Evolutionary conservation across 345 rosid genomes (phyloP), one percentile per base, ranked within the genome.

Genomic region (Xanthoceras sorbifolium): DNA sequence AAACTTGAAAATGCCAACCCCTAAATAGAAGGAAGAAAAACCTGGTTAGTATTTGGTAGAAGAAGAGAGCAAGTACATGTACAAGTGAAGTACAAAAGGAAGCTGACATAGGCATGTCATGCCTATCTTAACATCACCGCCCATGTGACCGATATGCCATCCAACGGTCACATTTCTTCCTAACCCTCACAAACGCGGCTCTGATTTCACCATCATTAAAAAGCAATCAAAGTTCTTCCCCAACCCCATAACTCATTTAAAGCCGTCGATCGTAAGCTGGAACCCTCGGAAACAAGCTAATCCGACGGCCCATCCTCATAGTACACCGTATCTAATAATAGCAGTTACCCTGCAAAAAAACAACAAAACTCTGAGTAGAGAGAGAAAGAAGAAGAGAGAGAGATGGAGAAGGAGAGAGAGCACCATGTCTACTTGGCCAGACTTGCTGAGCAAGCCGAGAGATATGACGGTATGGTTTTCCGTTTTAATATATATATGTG

Each of bases 371-470:
- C 44, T 15, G 7, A 54, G 40, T 42, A 23, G 36, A 25, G 29
- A 57, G 74, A 67, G 65, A 42, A 46, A 22, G 42, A 29, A 54
- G 15, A 36, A 54, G 23, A 40, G 76, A 68, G n/a, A 68, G 73
- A 64, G 61, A 93, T 93, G 98, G 98, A 89, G 90, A 92, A 83
- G 76, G 98, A 90, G 82, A 90, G 98, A 73, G 98, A 90, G 85
- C 90, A 85, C 54, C 91, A 74, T 63, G 95, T 93, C 54, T 93
- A 93, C 91, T 81, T 79, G 88, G 98, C 98, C 10, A 90, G 88
- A 76, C 95, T 93, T 67, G 93, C 95, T 7, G 97, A 93, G 92
- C 97, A 93, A 84, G 96, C 98, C 42, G 98, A 92, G 84, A 79
- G 98, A 84, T 92, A 92, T 77, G 98, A 93, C 74, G 98, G 98